Evolutionary conservation across 352 stramenopile genomes (phyloP).

Genomic region (Pelagophyceae sp.): DNA sequence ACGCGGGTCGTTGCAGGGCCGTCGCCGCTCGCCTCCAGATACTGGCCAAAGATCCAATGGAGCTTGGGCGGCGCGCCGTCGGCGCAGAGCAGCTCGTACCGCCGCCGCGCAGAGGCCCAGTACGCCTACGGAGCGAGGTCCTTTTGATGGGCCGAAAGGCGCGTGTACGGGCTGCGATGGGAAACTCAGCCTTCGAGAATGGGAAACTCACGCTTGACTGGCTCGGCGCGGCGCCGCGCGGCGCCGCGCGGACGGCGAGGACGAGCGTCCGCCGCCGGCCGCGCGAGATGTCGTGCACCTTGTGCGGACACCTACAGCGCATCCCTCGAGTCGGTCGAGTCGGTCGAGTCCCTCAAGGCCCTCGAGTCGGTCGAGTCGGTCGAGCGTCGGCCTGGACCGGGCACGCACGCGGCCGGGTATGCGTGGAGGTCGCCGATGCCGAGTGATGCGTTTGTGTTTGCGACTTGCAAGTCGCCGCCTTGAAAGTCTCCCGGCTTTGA

Average conservation of each 20-base stretch:
- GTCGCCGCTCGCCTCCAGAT: not conserved
- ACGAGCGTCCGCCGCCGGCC: slow-evolving; percentile 1
- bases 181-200: no score
- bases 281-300: slow-evolving; percentile 6
- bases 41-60: not conserved
- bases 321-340: no score
- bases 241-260: not conserved
- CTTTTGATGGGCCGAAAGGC: not conserved
- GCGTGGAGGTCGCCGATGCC: slow-evolving; percentile 10
- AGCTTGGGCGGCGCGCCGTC: not conserved
- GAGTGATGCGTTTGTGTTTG: not conserved
- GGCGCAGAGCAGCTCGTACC: not conserved
- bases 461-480: slow-evolving; percentile 17
- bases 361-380: no score
- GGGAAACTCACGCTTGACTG: no score
- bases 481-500: not conserved
- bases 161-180: no score
- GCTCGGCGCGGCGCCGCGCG: no score
- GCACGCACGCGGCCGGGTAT: slow-evolving; percentile 15
- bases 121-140: not conserved
- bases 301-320: no score
- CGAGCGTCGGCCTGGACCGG: no score
- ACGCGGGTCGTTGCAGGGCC: not conserved
- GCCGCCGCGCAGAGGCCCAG: not conserved
- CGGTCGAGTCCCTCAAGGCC: no score